Evolutionary conservation across 2,329 filamentous ascomycete species (phyloP).

Genomic region (Lachnellula occidentalis): DNA sequence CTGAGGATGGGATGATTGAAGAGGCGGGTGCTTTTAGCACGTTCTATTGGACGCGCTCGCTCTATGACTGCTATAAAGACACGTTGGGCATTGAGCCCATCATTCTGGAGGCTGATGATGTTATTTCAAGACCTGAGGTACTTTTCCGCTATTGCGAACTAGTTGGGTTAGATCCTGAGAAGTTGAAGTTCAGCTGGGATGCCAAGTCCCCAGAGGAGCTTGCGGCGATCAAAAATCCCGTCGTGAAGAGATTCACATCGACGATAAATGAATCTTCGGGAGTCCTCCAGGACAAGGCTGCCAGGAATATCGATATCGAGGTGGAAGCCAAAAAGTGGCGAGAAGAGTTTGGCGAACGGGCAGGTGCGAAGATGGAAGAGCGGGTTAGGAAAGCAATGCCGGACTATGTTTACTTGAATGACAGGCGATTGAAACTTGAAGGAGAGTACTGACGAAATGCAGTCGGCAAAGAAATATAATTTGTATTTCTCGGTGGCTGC

Average conservation of each 20-base stretch:
- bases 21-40: conserved; percentile 22
- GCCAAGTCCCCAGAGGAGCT: conserved; percentile 1
- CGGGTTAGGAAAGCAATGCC: conserved; percentile 31
- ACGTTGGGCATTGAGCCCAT: conserved; percentile 27
- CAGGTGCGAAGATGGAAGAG: conserved; percentile 13
- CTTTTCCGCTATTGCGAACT: conserved; percentile 26
- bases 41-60: conserved; percentile 28
- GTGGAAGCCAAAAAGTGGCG: conserved; percentile 33
- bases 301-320: conserved; percentile 30
- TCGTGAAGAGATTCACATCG: conserved; percentile 19
- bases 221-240: background rate
- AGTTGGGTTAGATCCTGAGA: conserved; percentile 30
- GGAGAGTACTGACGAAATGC: background rate
- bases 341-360: conserved; percentile 23
- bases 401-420: conserved; percentile 36
- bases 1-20: background rate
- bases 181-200: conserved; percentile 32
- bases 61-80: conserved; percentile 34
- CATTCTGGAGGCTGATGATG: conserved; percentile 35
- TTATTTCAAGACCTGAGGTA: conserved; percentile 32
- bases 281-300: conserved; percentile 31
- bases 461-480: too few species aligned
- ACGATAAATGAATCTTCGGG: conserved; percentile 32
- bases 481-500: too few species aligned
- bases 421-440: background rate